Conservation (phyloP, 1,139 yeast genomes). For the Suhomyces yuchorum region DNA sequence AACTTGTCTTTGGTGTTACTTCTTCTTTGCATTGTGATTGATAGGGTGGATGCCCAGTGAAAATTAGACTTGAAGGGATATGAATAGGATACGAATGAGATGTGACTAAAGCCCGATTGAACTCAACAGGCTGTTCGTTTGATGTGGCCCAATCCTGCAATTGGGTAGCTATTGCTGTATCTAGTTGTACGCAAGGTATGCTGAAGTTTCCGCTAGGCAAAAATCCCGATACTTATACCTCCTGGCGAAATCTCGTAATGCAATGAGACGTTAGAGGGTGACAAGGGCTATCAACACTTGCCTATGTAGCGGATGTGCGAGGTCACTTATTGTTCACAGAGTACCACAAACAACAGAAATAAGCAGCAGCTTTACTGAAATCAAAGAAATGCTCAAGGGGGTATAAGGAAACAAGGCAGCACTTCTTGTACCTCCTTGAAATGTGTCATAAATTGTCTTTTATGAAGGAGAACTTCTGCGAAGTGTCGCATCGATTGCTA, state of each 20-base stretch:
- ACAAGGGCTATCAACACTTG: background rate
- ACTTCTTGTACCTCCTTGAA: background rate
- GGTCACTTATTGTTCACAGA: background rate
- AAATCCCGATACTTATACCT: background rate
- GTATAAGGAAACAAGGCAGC: background rate
- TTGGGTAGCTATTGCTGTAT: background rate
- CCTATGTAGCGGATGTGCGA: background rate
- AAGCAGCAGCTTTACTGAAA: background rate
- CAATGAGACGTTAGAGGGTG: background rate
- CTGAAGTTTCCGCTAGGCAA: background rate
- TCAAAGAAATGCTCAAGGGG: background rate
- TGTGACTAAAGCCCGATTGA: no score
- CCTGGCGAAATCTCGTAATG: background rate
- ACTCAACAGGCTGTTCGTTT: no score
- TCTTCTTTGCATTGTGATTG: conserved; percentile 7
- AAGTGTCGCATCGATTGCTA: background rate
- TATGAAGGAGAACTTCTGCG: background rate
- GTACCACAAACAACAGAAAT: background rate
- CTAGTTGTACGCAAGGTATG: background rate
- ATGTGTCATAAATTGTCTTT: background rate
- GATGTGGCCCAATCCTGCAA: background rate
- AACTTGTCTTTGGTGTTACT: conserved; percentile 25
- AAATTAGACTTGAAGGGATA: no score
- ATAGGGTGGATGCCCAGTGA: no score
- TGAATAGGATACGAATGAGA: no score